Evolutionary conservation across 371 early-diverging fungal genomes (phyloP), one percentile per base, ranked within the genome.

Genomic region (Mortierella sp.): DNA sequence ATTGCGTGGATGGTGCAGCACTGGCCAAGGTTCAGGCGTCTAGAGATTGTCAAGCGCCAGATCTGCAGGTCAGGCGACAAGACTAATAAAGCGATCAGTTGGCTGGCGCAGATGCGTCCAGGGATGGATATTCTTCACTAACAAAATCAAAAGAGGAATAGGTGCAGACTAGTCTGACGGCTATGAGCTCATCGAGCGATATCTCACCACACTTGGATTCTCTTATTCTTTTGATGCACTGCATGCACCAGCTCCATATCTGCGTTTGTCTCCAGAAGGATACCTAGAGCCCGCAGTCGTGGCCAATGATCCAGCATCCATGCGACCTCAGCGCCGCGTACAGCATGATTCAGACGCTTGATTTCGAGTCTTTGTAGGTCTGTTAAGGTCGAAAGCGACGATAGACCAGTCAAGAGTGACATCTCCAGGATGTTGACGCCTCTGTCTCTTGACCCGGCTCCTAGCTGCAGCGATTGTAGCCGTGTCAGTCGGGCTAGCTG

Each of bases 51-150:
- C 24, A 59, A 54, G 30, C 26, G 53, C 11, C 51, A 54, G 6
- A 26, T 28, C 28, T 50, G 17, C 4, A 30, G 27, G 44, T 26
- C 19, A 24, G 43, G 44, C 5, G 59, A 67, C 3, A 57, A 47
- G 32, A 56, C 55, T 0, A 27, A 57, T 73, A 73, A 63, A 73
- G 73, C 68, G 14, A 54, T 73, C 55, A 63, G 67, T 37, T 73
- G 73, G 68, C 68, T 73, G 39, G 48, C 59, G 37, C 59, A 49
- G 12, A 21, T 60, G 8, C 46, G 73, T 48, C 73, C 73, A 24
- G 68, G 73, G 21, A 67, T 73, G 50, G 63, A 56, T 8, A 63
- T 73, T 17, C 41, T 41, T 37, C 51, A 55, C n/a, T 47, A 30
- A n/a, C 58, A 57, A 46, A 61, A n/a, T n/a, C n/a, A n/a, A n/a